These are phyloP conservation scores for Thielaviopsis punctulata DNA, from an alignment of 2,329 filamentous ascomycete species.

Conservation along the genomic window DNA sequence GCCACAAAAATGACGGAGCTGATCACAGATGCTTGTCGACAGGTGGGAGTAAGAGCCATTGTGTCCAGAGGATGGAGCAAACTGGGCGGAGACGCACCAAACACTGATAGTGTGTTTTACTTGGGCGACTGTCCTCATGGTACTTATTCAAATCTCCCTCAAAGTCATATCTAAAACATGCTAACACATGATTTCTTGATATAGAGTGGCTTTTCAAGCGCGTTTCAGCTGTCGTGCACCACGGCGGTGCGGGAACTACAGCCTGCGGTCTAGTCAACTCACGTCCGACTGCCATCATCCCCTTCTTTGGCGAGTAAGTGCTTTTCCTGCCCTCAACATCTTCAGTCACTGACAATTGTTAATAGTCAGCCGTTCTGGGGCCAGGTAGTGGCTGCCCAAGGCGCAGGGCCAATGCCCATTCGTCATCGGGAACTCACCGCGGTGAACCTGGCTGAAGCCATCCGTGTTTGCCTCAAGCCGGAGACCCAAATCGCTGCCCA, in stretches of 20 bases:
- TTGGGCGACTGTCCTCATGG: conserved; percentile 72
- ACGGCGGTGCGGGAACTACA: conserved; percentile 76
- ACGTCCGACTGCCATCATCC: conserved; percentile 65
- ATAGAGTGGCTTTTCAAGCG: conserved; percentile 77
- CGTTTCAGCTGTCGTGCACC: conserved; percentile 70
- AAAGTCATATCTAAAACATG: too few relatives aligned
- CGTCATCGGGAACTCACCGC: conserved; percentile 50
- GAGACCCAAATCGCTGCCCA: too few relatives aligned
- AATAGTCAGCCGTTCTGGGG: conserved; percentile 76
- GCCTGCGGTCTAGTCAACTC: conserved; percentile 71
- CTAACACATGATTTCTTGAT: too few relatives aligned
- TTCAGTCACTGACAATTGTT: too few relatives aligned
- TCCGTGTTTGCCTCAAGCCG: conserved; percentile 44
- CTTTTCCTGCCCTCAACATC: too few relatives aligned
- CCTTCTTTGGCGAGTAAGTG: conserved; percentile 83
- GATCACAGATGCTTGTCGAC: conserved; percentile 53
- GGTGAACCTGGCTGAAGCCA: conserved; percentile 47
- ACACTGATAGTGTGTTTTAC: conserved; percentile 69
- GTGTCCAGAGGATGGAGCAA: conserved; percentile 84
- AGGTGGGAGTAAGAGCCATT: conserved; percentile 55
- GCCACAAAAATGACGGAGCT: conserved; percentile 51
- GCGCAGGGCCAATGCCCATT: conserved; percentile 54
- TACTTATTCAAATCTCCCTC: too few relatives aligned
- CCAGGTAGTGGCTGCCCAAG: conserved; percentile 53
- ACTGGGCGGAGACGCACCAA: conserved; percentile 49